These are phyloP conservation scores for Diaporthe humulicola DNA, from an alignment of 2,329 filamentous ascomycete species.

Conservation along the genomic window DNA sequence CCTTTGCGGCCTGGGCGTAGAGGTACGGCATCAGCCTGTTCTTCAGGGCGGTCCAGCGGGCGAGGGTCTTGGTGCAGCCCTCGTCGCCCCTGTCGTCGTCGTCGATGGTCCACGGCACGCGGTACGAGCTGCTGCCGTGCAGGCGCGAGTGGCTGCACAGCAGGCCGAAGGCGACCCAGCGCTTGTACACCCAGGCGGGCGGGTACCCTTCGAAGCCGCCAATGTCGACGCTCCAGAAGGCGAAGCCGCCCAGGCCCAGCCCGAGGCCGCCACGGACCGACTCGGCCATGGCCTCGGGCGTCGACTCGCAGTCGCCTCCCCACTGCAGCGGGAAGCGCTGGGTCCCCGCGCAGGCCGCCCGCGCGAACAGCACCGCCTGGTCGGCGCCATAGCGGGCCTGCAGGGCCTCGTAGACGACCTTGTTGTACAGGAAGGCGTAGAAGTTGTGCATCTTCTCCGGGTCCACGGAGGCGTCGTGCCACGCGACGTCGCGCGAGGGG, in stretches of 20 bases:
- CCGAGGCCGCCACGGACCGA: slow-evolving; percentile 52
- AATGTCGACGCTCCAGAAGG: slow-evolving; percentile 50
- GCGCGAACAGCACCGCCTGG: slow-evolving; percentile 75
- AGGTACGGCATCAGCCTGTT: slow-evolving; percentile 66
- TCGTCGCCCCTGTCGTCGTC: slow-evolving; percentile 69
- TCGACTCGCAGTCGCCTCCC: slow-evolving; percentile 83
- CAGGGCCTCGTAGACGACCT: slow-evolving; percentile 75
- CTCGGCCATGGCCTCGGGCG: slow-evolving; percentile 80
- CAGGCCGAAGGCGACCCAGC: slow-evolving; percentile 83
- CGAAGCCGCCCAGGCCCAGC: slow-evolving; percentile 47
- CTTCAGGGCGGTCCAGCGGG: slow-evolving; percentile 64
- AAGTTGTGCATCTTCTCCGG: slow-evolving; percentile 81
- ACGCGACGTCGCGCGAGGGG: slow-evolving; percentile 74
- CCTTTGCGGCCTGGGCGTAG: slow-evolving; percentile 56
- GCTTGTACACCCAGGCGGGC: slow-evolving; percentile 78
- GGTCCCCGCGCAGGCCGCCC: slow-evolving; percentile 75
- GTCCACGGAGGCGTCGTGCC: slow-evolving; percentile 71
- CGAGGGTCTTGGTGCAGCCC: slow-evolving; percentile 64
- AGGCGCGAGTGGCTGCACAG: slow-evolving; percentile 78
- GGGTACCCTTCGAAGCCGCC: slow-evolving; percentile 74
- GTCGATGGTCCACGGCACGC: slow-evolving; percentile 82
- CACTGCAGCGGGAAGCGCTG: slow-evolving; percentile 79
- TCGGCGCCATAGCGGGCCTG: slow-evolving; percentile 63
- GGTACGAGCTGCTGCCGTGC: slow-evolving; percentile 78
- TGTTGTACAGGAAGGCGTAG: slow-evolving; percentile 82